These are phyloP conservation scores for Uronychia setigera DNA, from an alignment of 73 alveolate species.

Conservation along the genomic window DNA sequence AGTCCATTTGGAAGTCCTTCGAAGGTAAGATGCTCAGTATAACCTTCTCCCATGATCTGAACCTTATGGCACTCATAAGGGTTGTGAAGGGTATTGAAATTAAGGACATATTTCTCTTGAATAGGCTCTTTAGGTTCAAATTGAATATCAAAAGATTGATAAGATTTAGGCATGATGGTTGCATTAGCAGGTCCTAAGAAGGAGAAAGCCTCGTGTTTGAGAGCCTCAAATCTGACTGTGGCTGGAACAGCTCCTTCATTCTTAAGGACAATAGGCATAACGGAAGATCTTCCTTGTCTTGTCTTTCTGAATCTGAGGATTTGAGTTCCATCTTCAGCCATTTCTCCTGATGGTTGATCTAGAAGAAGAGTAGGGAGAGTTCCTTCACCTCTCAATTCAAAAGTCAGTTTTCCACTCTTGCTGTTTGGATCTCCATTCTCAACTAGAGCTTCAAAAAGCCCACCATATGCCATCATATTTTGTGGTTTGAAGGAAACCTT, in stretches of 20 bases:
- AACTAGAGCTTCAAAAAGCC: constrained; percentile 97
- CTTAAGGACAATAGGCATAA: constrained; percentile 83
- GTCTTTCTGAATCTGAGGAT: constrained; percentile 92
- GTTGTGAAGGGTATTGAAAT: constrained; percentile 91
- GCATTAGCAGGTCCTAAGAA: constrained; percentile 90
- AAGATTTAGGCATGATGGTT: constrained; percentile 95
- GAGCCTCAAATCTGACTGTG: constrained; percentile 93
- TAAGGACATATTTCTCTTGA: constrained; percentile 82
- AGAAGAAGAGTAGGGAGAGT: constrained; percentile 96
- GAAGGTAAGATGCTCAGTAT: constrained; percentile 92
- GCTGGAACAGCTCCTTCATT: constrained; percentile 99
- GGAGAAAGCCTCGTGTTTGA: constrained; percentile 90
- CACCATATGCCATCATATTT: constrained; percentile 96
- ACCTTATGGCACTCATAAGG: constrained; percentile 97
- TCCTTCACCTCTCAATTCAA: constrained; percentile 99
- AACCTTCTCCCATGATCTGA: constrained; percentile 96
- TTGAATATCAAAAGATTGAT: constrained; percentile 90
- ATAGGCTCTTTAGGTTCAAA: constrained; percentile 89
- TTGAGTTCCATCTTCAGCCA: constrained; percentile 95
- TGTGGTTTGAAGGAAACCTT: constrained; percentile 96
- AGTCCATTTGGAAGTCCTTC: constrained; percentile 92
- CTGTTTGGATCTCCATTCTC: constrained; percentile 95
- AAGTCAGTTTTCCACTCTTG: constrained; percentile 89
- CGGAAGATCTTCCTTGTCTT: constrained; percentile 85
- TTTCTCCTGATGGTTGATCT: constrained; percentile 91